Base-by-base conservation (phyloP, 192 early-diverging fungal genomes). In the Gigaspora rosea region DNA sequence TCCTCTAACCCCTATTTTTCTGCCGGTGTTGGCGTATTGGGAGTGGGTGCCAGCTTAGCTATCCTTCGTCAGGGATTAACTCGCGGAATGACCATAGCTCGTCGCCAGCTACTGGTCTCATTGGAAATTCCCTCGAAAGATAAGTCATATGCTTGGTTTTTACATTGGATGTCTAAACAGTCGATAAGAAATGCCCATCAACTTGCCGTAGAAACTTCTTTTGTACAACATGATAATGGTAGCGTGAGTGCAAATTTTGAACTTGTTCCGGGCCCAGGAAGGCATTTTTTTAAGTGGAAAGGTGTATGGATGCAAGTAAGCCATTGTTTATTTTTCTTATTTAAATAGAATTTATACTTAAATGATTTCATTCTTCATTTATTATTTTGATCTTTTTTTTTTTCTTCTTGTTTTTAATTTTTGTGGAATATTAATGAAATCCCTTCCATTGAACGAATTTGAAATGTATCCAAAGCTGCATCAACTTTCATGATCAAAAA, bases 121-220 rank as follows among this genome's bases (percentile, higher is more conserved):
- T 87, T 99, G 63, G 97, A 99, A 79, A 97, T 99, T 62, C 94
- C 95, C 11, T 91, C 89, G 78, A 95, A 97, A 78, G 97, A 99
- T 81, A 93, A 94, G 72, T 91, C 92, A 49, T 98, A 98, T 84
- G 82, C 88, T 33, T 99, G 97, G 97, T 92, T 98, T 69, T 84
- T 98, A 22, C 89, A 95, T 56, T 99, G 97, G 97, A 93, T 98
- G 88, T 86, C 90, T 9, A 84, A 88, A 3, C 83, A 88, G 73
- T 85, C 87, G 41, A 75, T 80, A 57, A 75, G 66, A 54, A 80
- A 86, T 52, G 82, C 92, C 33, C 89, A 92, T 49, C 89, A 95
- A 75, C 76, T 97, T 51, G 90, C 95, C 0, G 94, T 98, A 8
- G 92, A 97, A 71, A 98, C 97, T 3, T 84, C 84, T 61, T 96